Evolutionary conservation across 140 eudicot genomes (phyloP).

Genomic region (Senecio squalidus): DNA sequence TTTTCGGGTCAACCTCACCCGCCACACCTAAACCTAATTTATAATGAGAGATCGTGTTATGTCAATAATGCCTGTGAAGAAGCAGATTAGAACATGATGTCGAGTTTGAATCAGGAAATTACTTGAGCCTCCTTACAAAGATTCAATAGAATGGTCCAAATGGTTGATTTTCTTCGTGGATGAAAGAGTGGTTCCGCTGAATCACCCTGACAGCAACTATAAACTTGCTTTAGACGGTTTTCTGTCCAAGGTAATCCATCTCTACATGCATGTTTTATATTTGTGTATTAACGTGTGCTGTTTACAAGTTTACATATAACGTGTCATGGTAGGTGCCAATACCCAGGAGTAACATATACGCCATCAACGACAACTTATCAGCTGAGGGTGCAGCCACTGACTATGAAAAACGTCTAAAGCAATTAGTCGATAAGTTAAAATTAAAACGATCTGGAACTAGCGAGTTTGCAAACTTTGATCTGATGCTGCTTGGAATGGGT

Average conservation of each 20-base stretch:
- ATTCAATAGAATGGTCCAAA: conserved; percentile 56
- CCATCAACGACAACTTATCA: conserved; percentile 19
- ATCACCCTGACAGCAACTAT: conserved; percentile 50
- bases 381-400: conserved; percentile 17
- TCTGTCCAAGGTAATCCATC: conserved; percentile 43
- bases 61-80: not conserved
- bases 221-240: conserved; percentile 55
- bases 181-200: conserved; percentile 53
- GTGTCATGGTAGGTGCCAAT: conserved; percentile 26
- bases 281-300: not conserved
- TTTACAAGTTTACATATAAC: not conserved
- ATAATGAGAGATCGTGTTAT: too few species aligned
- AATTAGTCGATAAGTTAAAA: not conserved
- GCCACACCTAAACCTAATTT: too few species aligned
- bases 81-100: not conserved
- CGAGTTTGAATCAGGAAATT: conserved; percentile 37
- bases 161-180: conserved; percentile 61
- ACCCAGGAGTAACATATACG: not conserved
- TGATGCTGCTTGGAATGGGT: conserved; percentile 26
- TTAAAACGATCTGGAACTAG: conserved; percentile 4
- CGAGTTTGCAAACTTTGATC: conserved; percentile 18
- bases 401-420: conserved; percentile 19
- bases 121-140: conserved; percentile 40
- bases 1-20: too few species aligned
- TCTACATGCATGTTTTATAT: not conserved